Conservation (phyloP, 2,329 filamentous ascomycete species). For the Penicillium olsonii region DNA sequence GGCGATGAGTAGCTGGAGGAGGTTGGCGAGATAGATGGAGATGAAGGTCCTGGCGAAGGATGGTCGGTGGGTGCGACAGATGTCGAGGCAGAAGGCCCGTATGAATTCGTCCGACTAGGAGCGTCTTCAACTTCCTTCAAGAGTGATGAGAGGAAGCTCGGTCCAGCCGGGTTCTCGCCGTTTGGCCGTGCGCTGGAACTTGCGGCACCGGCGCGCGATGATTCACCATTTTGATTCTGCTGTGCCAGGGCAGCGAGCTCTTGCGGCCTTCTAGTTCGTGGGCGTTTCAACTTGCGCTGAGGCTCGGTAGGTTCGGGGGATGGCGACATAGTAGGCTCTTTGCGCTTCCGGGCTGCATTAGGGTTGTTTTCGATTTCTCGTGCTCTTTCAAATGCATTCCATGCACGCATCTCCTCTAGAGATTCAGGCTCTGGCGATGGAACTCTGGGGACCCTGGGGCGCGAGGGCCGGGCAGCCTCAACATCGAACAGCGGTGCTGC, state of each 20-base stretch:
- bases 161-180: conserved; percentile 52
- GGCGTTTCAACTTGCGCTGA: conserved; percentile 83
- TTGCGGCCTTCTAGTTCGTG: conserved; percentile 71
- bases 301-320: conserved; percentile 68
- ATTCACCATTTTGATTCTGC: conserved; percentile 44
- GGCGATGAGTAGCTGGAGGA: conserved; percentile 46
- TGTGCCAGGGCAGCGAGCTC: conserved; percentile 51
- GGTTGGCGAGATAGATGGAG: conserved; percentile 43
- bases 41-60: conserved; percentile 41
- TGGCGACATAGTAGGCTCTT: conserved; percentile 72
- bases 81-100: conserved; percentile 33
- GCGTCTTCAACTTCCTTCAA: conserved; percentile 80
- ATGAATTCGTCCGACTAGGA: conserved; percentile 32
- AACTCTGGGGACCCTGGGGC: conserved; percentile 41
- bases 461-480: conserved; percentile 43
- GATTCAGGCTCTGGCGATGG: conserved; percentile 65
- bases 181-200: conserved; percentile 33
- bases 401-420: conserved; percentile 77
- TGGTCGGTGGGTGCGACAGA: conserved; percentile 43
- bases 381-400: conserved; percentile 87
- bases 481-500: conserved; percentile 64
- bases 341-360: conserved; percentile 48
- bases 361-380: conserved; percentile 64
- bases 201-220: conserved; percentile 39
- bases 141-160: conserved; percentile 83